Evolutionary conservation across 2,329 filamentous ascomycete species (phyloP).

Genomic region (Diaporthe eres): DNA sequence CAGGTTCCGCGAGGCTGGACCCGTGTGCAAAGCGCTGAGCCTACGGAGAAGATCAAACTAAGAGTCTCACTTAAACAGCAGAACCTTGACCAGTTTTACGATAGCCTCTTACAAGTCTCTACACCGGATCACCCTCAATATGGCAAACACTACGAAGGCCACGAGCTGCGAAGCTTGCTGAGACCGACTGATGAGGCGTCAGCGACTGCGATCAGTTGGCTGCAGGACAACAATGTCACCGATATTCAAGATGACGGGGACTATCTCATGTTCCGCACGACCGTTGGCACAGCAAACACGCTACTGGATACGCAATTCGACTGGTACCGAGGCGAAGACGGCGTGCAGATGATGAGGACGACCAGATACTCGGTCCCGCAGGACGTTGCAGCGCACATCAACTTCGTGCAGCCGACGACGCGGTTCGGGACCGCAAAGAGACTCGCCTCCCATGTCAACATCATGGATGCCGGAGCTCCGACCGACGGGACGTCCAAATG

Average conservation of each 20-base stretch:
- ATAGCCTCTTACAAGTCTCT: constrained; percentile 15
- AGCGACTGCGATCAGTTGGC: constrained; percentile 19
- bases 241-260: constrained; percentile 30
- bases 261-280: constrained; percentile 32
- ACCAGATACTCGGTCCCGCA: constrained; percentile 50
- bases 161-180: constrained; percentile 32
- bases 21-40: background rate
- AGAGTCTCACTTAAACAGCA: constrained; percentile 35
- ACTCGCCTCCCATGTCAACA: constrained; percentile 28
- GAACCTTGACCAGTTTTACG: constrained; percentile 35
- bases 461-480: constrained; percentile 24
- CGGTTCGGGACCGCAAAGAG: constrained; percentile 56
- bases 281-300: constrained; percentile 17
- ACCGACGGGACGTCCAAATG: constrained; percentile 41
- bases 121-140: constrained; percentile 28
- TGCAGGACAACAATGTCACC: constrained; percentile 30
- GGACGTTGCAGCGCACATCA: constrained; percentile 55
- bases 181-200: constrained; percentile 27
- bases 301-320: constrained; percentile 31
- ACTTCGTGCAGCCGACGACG: constrained; percentile 61
- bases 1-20: constrained; percentile 35
- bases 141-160: constrained; percentile 31
- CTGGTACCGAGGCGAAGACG: constrained; percentile 44
- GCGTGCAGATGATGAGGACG: constrained; percentile 52
- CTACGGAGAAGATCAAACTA: constrained; percentile 13